phyloP scores from a whole-genome alignment of 805 yeast genomes.

The Candida boidinii region DNA sequence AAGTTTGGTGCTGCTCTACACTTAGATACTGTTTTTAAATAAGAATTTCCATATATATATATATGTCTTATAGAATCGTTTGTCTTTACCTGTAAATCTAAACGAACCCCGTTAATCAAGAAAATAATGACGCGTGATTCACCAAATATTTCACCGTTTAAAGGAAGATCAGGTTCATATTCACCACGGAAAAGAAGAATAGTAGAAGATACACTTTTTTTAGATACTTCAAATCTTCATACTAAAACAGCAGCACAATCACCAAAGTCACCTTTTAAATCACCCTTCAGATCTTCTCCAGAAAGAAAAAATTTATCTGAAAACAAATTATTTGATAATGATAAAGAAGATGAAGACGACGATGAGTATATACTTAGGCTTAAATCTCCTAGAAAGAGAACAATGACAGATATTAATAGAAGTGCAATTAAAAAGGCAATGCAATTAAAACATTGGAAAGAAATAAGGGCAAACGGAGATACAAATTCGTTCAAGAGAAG shows the following conservation, averaged over 20 bases:
- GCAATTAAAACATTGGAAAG: slow-evolving; percentile 21
- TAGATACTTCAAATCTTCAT: no score
- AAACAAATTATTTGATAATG: no score
- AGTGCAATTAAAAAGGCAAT: slow-evolving; percentile 44
- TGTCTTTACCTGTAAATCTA: background rate
- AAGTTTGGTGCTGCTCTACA: slow-evolving; percentile 86
- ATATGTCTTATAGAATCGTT: background rate
- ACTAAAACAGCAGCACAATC: no score
- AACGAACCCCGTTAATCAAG: background rate
- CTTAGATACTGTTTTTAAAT: slow-evolving; percentile 9
- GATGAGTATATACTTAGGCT: slow-evolving; percentile 33
- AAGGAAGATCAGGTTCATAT: slow-evolving; percentile 13
- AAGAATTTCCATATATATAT: background rate
- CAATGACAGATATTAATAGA: slow-evolving; percentile 29
- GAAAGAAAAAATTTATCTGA: no score
- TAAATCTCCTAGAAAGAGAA: slow-evolving; percentile 33
- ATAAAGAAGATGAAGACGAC: slow-evolving; percentile 5
- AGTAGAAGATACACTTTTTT: slow-evolving; percentile 9
- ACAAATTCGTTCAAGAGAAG: no score
- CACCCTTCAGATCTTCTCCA: no score
- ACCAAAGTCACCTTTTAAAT: no score
- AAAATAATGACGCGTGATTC: background rate
- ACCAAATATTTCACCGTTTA: slow-evolving; percentile 2
- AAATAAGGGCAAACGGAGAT: slow-evolving; percentile 2
- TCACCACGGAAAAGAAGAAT: slow-evolving; percentile 30